A percentile compares a stretch with the other conserved stretches of the same genome.
phyloP scores from a whole-genome alignment of 1,139 yeast genomes.

The Meyerozyma guilliermondii region DNA sequence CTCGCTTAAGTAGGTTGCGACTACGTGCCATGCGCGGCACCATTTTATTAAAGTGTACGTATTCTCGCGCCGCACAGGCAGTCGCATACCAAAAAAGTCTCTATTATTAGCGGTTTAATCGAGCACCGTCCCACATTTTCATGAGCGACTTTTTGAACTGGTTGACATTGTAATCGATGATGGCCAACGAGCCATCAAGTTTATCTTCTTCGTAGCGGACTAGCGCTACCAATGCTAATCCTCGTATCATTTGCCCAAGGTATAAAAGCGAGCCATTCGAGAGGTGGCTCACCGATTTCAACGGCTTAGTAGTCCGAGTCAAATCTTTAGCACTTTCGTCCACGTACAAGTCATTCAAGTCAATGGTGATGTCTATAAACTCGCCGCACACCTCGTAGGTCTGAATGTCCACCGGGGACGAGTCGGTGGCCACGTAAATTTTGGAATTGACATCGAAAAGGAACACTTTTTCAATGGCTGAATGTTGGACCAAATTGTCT shows the following conservation, averaged over 20 bases:
- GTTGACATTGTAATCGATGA: conserved; percentile 86
- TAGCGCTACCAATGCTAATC: conserved; percentile 84
- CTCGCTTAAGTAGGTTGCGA: neutral
- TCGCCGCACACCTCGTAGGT: conserved; percentile 97
- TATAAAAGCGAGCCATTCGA: conserved; percentile 81
- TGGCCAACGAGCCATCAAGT: conserved; percentile 54
- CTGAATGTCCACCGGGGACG: conserved; percentile 91
- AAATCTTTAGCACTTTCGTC: conserved; percentile 18
- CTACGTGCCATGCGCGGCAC: neutral
- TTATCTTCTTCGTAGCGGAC: conserved; percentile 35
- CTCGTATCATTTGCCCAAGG: conserved; percentile 87
- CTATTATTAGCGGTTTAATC: neutral
- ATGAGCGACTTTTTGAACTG: conserved; percentile 74
- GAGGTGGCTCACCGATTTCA: conserved; percentile 68
- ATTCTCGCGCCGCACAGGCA: neutral
- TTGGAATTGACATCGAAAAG: conserved; percentile 90
- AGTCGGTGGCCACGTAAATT: conserved; percentile 93
- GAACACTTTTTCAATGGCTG: conserved; percentile 88
- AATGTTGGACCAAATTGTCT: conserved; percentile 83
- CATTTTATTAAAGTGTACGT: neutral
- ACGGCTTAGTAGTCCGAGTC: conserved; percentile 21
- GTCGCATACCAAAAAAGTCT: neutral
- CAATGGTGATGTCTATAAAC: conserved; percentile 90
- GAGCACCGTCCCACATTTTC: conserved; percentile 61
- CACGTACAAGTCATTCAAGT: conserved; percentile 70